A percentile compares a stretch with the other conserved stretches of the same genome.
phyloP scores from a whole-genome alignment of 805 yeast genomes.

The Yarrowia sp. region DNA sequence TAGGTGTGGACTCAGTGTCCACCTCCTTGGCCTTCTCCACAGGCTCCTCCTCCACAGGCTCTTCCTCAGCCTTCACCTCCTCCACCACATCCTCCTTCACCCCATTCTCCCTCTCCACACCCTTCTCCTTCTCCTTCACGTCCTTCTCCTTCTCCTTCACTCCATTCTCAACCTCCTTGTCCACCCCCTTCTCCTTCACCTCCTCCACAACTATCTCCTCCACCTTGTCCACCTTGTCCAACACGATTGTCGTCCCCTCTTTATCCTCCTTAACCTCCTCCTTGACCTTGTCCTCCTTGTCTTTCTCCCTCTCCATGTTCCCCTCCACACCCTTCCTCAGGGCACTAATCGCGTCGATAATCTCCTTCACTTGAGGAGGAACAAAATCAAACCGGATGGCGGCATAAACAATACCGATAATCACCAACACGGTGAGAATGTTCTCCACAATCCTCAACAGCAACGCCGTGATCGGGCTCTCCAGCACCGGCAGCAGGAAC shows the following conservation, averaged over 20 bases:
- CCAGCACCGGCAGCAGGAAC: not conserved
- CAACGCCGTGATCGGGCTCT: not conserved
- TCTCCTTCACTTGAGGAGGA: conserved; percentile 33
- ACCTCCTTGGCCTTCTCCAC: not conserved
- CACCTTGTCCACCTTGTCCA: not conserved
- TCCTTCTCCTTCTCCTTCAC: not conserved
- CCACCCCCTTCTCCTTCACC: not conserved
- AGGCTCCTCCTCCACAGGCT: not conserved
- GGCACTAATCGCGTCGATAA: conserved; percentile 29
- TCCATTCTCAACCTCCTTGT: not conserved
- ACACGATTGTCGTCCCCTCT: not conserved
- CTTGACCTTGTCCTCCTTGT: not conserved
- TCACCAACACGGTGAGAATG: conserved; percentile 41
- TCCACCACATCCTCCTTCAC: not conserved
- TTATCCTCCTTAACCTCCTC: not conserved
- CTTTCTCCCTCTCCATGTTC: not conserved
- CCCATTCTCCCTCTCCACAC: not conserved
- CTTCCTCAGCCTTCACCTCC: not conserved
- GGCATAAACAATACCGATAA: conserved; percentile 35
- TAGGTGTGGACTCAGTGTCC: not conserved
- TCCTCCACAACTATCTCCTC: not conserved
- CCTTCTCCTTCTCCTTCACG: not conserved
- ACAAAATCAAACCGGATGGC: conserved; percentile 34
- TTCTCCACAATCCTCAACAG: conserved; percentile 42
- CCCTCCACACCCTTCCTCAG: conserved; percentile 1